Base-by-base conservation (phyloP, 148 eudicot species). In the Rhododendron ovatum region DNA sequence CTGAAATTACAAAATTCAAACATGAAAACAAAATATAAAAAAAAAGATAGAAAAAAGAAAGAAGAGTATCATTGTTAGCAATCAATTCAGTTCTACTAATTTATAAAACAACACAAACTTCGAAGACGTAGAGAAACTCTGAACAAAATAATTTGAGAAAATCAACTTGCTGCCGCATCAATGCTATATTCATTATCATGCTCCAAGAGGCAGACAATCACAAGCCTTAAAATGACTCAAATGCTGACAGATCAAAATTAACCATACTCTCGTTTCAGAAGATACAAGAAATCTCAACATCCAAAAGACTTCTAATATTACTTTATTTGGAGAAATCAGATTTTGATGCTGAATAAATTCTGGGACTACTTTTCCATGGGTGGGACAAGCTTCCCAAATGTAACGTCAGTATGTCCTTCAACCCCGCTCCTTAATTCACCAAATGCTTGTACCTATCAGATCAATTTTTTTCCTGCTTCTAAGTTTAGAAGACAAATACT, bases 1-100 rank as follows among this genome's bases (percentile, higher is more conserved):
- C 90, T 86, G 82, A 73, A 84, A 75, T 7, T 39, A 41, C 76
- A 37, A 50, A 50, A 50, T 28, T 80, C 7, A 50, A 50, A 51
- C 63, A 50, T 50, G 12, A 50, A 80, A 67, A 47, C 15, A 53
- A 81, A 59, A 74, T 6, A 77, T 0, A 79, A 51, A 71, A 80
- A 26, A 18, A 11, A 76, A 8, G 35, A n/a, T 35, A 24, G 71
- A 51, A 67, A n/a, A 51, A 67, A n/a, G 28, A 71, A 7, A 20
- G 77, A 20, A 63, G 26, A 45, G 65, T 22, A 11, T 4, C 11
- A 82, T 26, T 13, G 37, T 61, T 48, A 9, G 26, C 37, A 63
- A 37, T 35, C 28, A 75, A 83, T 41, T 22, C 69, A 73, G 11
- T 74, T 24, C 73, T 12, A 71, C 71, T 55, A 26, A 81, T 81